Evolutionary conservation across 257 asterid genomes (phyloP).

Genomic region (Solanum ossicruentum): DNA sequence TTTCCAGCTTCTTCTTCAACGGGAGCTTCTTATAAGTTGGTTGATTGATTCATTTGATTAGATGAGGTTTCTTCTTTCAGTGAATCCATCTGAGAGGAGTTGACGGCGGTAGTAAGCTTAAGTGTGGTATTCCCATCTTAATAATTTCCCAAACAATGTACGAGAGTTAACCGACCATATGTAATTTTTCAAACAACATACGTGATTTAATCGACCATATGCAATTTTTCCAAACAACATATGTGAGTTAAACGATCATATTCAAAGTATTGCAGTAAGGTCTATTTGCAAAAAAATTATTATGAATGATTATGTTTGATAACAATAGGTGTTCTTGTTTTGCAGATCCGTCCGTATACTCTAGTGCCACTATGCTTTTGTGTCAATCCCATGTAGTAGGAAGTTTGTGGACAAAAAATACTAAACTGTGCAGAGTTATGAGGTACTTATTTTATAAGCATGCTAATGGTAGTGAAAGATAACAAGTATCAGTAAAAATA

Average conservation of each 20-base stretch:
- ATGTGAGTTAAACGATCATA: neutral
- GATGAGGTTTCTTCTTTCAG: slow-evolving; percentile 12
- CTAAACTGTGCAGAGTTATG: too few species aligned
- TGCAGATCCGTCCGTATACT: slow-evolving; percentile 57
- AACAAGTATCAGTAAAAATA: too few species aligned
- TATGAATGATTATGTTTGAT: neutral
- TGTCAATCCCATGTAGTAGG: slow-evolving; percentile 49
- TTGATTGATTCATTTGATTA: neutral
- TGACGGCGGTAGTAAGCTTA: too few species aligned
- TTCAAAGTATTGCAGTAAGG: neutral
- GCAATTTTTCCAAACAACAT: too few species aligned
- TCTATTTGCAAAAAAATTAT: neutral
- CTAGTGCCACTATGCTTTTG: slow-evolving; percentile 34
- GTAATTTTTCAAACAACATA: too few species aligned
- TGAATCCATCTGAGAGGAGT: slow-evolving; percentile 21
- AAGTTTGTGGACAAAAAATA: too few species aligned
- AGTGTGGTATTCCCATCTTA: neutral
- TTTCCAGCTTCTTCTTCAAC: neutral
- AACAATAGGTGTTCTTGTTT: neutral
- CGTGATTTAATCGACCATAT: too few species aligned
- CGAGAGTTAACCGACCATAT: neutral
- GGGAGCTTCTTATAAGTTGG: neutral
- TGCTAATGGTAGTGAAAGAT: too few species aligned
- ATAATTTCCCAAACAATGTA: neutral
- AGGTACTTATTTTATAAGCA: too few species aligned